Percentiles rank a stretch among this genome's conserved stretches.
Conservation (phyloP, 169 alveolate species). For the Plasmodium fragile region DNA sequence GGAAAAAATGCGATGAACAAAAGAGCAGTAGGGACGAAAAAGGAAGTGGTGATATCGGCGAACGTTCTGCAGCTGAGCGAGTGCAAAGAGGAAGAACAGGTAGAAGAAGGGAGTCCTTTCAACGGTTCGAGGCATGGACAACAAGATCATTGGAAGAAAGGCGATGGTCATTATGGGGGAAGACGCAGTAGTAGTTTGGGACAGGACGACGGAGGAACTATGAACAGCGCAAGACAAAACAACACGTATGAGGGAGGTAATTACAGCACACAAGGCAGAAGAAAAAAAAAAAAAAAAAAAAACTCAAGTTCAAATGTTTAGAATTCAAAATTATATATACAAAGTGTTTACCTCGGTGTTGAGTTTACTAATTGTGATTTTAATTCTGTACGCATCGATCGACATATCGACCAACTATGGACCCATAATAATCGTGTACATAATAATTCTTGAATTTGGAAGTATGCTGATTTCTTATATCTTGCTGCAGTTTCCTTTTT, state of each 20-base stretch:
- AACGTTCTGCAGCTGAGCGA: background rate
- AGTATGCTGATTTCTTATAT: conserved; percentile 68
- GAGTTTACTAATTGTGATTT: conserved; percentile 31
- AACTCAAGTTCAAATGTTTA: conserved; percentile 13
- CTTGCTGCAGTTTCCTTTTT: conserved; percentile 56
- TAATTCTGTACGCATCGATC: conserved; percentile 68
- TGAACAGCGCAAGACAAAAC: background rate
- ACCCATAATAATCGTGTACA: conserved; percentile 37
- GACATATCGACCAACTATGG: conserved; percentile 45
- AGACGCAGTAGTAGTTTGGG: background rate
- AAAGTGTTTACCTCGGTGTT: conserved; percentile 29
- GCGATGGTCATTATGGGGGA: background rate
- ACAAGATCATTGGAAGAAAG: background rate
- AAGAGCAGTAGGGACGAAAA: background rate
- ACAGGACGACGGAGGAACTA: background rate
- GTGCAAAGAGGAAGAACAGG: background rate
- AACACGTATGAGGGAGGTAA: background rate
- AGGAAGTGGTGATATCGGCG: background rate
- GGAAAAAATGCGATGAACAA: background rate
- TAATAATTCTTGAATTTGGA: conserved; percentile 38
- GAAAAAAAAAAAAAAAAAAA: background rate
- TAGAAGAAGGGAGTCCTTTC: background rate
- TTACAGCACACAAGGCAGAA: background rate
- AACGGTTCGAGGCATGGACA: background rate
- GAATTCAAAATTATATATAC: conserved; percentile 49